A percentile compares a stretch with the other conserved stretches of the same genome.
Evolutionary conservation across 805 yeast genomes (phyloP).

Genomic region (Schwanniomyces pseudopolymorphus): DNA sequence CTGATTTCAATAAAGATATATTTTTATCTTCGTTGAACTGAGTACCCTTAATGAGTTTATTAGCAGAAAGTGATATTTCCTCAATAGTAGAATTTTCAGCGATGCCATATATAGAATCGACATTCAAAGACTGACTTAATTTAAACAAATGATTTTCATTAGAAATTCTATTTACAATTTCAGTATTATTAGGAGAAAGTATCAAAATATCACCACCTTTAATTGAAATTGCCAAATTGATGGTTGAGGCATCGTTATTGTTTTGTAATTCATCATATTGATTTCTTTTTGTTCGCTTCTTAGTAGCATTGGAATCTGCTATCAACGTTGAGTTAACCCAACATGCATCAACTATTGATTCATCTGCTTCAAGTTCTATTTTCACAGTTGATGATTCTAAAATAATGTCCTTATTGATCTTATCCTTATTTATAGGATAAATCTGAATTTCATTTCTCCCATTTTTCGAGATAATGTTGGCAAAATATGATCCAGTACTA

Average conservation of each 20-base stretch:
- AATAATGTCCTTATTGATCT: slow-evolving; percentile 10
- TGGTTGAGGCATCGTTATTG: background rate
- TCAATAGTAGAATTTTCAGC: slow-evolving; percentile 12
- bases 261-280: slow-evolving; percentile 6
- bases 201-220: slow-evolving; percentile 40
- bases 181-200: slow-evolving; percentile 44
- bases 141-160: slow-evolving; percentile 19
- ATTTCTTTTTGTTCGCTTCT: slow-evolving; percentile 24
- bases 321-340: slow-evolving; percentile 29
- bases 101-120: slow-evolving; percentile 23
- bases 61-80: slow-evolving; percentile 28
- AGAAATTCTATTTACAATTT: slow-evolving; percentile 35
- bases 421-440: slow-evolving; percentile 21
- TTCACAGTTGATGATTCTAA: slow-evolving; percentile 21
- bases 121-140: slow-evolving; percentile 12
- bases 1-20: slow-evolving; percentile 18
- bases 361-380: slow-evolving; percentile 43
- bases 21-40: slow-evolving; percentile 20
- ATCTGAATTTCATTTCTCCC: slow-evolving; percentile 49
- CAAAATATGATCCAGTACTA: slow-evolving; percentile 28
- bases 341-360: slow-evolving; percentile 29
- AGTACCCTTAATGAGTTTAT: slow-evolving; percentile 16
- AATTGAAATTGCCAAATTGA: slow-evolving; percentile 30
- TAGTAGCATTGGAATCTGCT: slow-evolving; percentile 4
- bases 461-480: slow-evolving; percentile 41